These are phyloP conservation scores for Diversispora epigaea DNA, from an alignment of 192 early-diverging fungal genomes.

Conservation along the genomic window DNA sequence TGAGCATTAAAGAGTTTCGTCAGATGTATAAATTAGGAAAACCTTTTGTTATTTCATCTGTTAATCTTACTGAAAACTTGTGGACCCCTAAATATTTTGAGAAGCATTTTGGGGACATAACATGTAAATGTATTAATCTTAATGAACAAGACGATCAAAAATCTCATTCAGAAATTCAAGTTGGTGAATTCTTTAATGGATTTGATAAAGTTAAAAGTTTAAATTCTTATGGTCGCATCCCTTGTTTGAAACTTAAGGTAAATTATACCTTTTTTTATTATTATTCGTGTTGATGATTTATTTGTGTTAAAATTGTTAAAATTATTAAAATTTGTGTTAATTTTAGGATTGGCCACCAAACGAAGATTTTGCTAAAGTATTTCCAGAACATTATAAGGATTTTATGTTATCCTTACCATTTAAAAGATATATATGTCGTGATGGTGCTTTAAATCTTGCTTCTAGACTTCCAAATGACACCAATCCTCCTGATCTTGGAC, in stretches of 20 bases:
- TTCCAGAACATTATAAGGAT: conserved; percentile 8
- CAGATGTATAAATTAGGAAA: neutral
- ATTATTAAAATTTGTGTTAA: neutral
- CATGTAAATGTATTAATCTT: neutral
- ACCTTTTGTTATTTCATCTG: neutral
- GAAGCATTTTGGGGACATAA: neutral
- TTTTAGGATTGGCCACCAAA: conserved; percentile 18
- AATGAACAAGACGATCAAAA: neutral
- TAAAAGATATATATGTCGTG: neutral
- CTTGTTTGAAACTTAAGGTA: neutral
- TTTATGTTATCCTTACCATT: conserved; percentile 1
- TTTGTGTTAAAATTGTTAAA: neutral
- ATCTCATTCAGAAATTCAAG: neutral
- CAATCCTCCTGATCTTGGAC: conserved; percentile 9
- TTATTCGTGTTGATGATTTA: neutral
- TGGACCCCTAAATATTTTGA: neutral
- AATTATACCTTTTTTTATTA: neutral
- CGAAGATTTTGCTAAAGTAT: conserved; percentile 5
- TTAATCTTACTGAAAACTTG: neutral
- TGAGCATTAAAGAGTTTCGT: neutral
- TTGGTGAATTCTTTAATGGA: neutral
- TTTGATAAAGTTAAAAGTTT: neutral
- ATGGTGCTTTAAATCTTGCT: neutral
- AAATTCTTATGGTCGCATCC: neutral
- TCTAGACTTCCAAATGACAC: neutral